Percentiles rank a stretch among this genome's conserved stretches.
Evolutionary conservation across 768 basidiomycete genomes (phyloP).

Genomic region (Cystoderma amianthinum): DNA sequence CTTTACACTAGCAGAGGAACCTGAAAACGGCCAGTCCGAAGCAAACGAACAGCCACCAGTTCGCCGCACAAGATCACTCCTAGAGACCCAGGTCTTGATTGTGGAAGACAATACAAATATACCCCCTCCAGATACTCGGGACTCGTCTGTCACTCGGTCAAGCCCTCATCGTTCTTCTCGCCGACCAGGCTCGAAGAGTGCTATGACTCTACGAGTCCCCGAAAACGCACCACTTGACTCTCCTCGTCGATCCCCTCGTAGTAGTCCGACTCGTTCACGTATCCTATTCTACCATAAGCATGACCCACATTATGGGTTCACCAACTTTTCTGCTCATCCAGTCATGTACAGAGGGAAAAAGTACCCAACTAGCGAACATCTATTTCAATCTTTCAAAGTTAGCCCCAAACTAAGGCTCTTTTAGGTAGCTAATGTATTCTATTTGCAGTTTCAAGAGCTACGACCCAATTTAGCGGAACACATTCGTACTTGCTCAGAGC

Average conservation of each 20-base stretch:
- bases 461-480: constrained; percentile 62
- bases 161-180: constrained; percentile 14
- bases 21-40: constrained; percentile 15
- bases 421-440: neutral
- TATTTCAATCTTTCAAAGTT: constrained; percentile 73
- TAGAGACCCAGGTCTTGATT: constrained; percentile 18
- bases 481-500: constrained; percentile 55
- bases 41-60: constrained; percentile 18
- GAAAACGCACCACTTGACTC: constrained; percentile 10
- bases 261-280: constrained; percentile 21
- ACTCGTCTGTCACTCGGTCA: constrained; percentile 10
- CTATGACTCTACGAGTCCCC: constrained; percentile 9
- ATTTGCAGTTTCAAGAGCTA: constrained; percentile 49
- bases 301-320: constrained; percentile 63
- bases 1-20: constrained; percentile 27
- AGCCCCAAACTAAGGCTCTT: constrained; percentile 2
- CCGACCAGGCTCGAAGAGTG: constrained; percentile 16
- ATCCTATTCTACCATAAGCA: constrained; percentile 62
- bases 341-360: constrained; percentile 54
- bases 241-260: constrained; percentile 9
- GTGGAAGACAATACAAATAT: constrained; percentile 12
- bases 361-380: constrained; percentile 73
- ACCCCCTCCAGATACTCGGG: constrained; percentile 2
- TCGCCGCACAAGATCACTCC: constrained; percentile 21
- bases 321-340: constrained; percentile 66